Evolutionary conservation across 164 flowering plant species (phyloP), one percentile per base, ranked within the genome.

Genomic region (Dillenia suffruticosa): DNA sequence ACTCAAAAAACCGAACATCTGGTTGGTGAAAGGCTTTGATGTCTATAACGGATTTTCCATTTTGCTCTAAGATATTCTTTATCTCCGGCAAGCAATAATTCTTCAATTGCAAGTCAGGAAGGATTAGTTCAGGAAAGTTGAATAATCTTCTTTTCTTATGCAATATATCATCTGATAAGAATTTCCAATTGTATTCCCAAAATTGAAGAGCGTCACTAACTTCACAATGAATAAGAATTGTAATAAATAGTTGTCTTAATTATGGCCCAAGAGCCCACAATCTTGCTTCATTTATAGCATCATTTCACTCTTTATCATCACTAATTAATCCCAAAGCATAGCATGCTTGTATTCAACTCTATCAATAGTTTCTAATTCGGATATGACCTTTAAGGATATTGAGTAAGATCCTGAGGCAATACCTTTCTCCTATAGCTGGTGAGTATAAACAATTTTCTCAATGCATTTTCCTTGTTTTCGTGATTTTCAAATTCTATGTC

Each of bases 231-330:
- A 54, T 22, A 0, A 54, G 12, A 13, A 54, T 54, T 2, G n/a
- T 22, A 9, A 44, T 14, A 26, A 54, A 54, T n/a, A 22, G 2
- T 11, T 54, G 43, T 2, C 57, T 22, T 4, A 54, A 10, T 17
- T 54, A 15, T 10, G 24, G 2, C 14, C 14, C 12, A 22, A 22
- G 4, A 2, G 44, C 44, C 14, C 57, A 54, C 7, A 12, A 22
- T 22, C 11, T 22, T 10, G 57, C 57, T 24, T 54, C 57, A 5
- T 7, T 4, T 3, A 22, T 13, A 10, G 57, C 57, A 12, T 26
- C 13, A 24, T 54, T 13, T 44, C 13, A 58, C 9, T 58, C 64
- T 14, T 60, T 59, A 17, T 62, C 70, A 46, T 68, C 66, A 54
- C 56, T 24, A 10, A 68, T 19, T 12, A 61, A 26, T 26, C 40